These are phyloP conservation scores for Syzygium oleosum DNA, from an alignment of 345 rosid genomes.

Conservation along the genomic window DNA sequence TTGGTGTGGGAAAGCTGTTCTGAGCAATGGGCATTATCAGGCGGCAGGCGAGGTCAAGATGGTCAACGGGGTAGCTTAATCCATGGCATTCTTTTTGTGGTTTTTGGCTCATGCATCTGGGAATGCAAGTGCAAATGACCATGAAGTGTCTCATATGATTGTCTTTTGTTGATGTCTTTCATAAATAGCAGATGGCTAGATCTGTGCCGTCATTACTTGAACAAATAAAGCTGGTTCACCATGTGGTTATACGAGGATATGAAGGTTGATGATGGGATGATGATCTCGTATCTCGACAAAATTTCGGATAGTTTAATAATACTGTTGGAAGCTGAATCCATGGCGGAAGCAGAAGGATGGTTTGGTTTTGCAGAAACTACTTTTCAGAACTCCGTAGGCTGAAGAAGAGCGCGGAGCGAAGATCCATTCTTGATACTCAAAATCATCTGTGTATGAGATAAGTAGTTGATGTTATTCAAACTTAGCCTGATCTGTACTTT, in stretches of 20 bases:
- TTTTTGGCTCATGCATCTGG: background rate
- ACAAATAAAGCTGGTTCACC: background rate
- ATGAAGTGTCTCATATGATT: background rate
- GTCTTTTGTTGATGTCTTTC: background rate
- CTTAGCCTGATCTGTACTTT: background rate
- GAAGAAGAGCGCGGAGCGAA: background rate
- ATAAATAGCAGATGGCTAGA: background rate
- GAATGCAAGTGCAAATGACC: background rate
- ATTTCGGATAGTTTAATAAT: background rate
- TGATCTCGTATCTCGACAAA: background rate
- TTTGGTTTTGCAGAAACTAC: background rate
- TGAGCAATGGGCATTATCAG: background rate
- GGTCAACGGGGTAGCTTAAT: constrained; percentile 1
- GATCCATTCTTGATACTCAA: background rate
- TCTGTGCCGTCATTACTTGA: background rate
- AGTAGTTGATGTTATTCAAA: background rate
- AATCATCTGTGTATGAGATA: background rate
- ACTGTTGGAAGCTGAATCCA: background rate
- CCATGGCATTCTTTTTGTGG: background rate
- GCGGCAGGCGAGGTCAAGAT: background rate
- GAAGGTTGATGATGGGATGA: background rate
- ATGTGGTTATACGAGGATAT: background rate
- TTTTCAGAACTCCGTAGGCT: background rate
- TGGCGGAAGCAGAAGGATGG: background rate
- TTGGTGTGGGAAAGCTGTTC: background rate